Evolutionary conservation across 2,329 filamentous ascomycete species (phyloP).

Genomic region (Clonostachys rosea): DNA sequence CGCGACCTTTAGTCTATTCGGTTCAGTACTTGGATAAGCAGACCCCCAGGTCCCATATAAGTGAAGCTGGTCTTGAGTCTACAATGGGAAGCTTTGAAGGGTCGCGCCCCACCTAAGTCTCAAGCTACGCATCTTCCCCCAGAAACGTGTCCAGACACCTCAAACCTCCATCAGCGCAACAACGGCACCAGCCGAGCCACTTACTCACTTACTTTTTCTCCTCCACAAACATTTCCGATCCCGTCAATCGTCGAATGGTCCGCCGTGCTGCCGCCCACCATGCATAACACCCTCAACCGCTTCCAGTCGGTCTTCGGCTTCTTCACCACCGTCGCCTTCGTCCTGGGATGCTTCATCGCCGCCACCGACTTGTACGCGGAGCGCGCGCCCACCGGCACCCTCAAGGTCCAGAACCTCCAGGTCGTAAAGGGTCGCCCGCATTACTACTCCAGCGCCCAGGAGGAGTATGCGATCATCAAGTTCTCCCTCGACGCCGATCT

Average conservation of each 20-base stretch:
- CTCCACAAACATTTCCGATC: too few species aligned
- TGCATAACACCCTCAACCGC: constrained; percentile 86
- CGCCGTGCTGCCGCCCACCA: constrained; percentile 33
- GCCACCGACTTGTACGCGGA: constrained; percentile 69
- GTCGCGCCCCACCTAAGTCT: too few species aligned
- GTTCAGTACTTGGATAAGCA: too few species aligned
- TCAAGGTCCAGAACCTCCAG: constrained; percentile 69
- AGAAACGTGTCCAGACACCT: background rate
- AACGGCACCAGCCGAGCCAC: too few species aligned
- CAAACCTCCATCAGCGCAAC: background rate
- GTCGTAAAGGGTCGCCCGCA: constrained; percentile 93
- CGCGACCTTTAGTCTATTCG: too few species aligned
- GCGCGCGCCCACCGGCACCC: constrained; percentile 59
- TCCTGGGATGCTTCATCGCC: constrained; percentile 74
- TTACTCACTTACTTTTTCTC: too few species aligned
- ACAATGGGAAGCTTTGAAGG: too few species aligned
- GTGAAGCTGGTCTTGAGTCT: too few species aligned
- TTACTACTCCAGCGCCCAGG: constrained; percentile 88
- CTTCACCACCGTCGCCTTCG: constrained; percentile 91
- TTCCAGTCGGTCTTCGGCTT: constrained; percentile 93
- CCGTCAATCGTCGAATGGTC: too few species aligned
- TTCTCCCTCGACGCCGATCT: constrained; percentile 94
- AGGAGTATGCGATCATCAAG: constrained; percentile 92
- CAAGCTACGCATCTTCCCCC: background rate
- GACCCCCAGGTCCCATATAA: too few species aligned